Conservation (phyloP, 169 alveolate species). For the Plasmodium gaboni region DNA sequence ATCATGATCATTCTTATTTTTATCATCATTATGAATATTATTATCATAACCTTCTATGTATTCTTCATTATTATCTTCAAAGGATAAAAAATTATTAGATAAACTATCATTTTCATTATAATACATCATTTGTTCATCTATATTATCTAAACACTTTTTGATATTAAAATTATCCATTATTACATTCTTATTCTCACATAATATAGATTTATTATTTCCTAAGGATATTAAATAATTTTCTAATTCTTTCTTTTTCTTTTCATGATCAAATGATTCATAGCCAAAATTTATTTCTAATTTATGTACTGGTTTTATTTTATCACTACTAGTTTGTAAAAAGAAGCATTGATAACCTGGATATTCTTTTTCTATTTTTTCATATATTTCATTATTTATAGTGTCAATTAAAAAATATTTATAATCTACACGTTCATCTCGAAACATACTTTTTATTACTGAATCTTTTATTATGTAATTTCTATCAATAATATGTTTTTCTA, state of each 20-base stretch:
- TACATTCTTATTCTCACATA: slow-evolving; percentile 55
- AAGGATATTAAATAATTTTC: slow-evolving; percentile 41
- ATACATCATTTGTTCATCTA: slow-evolving; percentile 20
- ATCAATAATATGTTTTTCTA: slow-evolving; percentile 69
- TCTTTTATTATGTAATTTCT: slow-evolving; percentile 66
- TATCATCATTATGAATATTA: background rate
- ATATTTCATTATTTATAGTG: slow-evolving; percentile 70
- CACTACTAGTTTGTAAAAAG: slow-evolving; percentile 47
- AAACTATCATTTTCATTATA: slow-evolving; percentile 43
- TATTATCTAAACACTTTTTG: slow-evolving; percentile 57
- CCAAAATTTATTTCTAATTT: slow-evolving; percentile 74
- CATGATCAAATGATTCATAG: slow-evolving; percentile 46
- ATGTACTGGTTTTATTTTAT: slow-evolving; percentile 29
- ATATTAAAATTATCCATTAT: slow-evolving; percentile 35
- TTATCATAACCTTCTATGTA: too few species aligned
- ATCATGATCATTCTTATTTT: slow-evolving; percentile 17
- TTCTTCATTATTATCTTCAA: slow-evolving; percentile 42
- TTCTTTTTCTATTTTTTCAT: slow-evolving; percentile 64
- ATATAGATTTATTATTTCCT: slow-evolving; percentile 8
- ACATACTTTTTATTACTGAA: slow-evolving; percentile 31
- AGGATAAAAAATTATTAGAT: slow-evolving; percentile 26
- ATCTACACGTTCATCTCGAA: slow-evolving; percentile 63
- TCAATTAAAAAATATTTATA: slow-evolving; percentile 65
- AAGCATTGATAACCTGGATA: slow-evolving; percentile 45
- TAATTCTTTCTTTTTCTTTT: slow-evolving; percentile 20